phyloP scores from a whole-genome alignment of 208 protist species.

The Trichomonas vaginalis region DNA sequence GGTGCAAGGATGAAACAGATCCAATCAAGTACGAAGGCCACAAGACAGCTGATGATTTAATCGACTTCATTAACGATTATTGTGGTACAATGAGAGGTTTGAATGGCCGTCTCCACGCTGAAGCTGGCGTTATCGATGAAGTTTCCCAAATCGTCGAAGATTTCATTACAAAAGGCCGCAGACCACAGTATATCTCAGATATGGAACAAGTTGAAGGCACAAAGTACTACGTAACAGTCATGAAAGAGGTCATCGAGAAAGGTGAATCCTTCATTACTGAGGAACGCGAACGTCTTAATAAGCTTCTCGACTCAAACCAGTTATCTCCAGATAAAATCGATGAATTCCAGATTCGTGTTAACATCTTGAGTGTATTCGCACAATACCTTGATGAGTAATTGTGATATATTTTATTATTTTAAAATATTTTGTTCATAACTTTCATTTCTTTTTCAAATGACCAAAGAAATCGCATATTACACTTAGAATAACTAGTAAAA shows the following conservation, averaged over 20 bases:
- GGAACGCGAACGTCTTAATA: background rate
- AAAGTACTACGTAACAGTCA: background rate
- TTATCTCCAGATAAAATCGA: slow-evolving; percentile 5
- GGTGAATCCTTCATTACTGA: background rate
- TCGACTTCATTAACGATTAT: slow-evolving; percentile 12
- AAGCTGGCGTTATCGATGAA: slow-evolving; percentile 10
- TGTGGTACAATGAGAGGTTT: background rate
- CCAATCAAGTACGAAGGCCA: background rate
- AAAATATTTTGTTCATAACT: too few species aligned
- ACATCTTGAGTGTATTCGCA: background rate
- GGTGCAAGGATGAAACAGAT: slow-evolving; percentile 2
- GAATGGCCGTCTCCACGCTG: background rate
- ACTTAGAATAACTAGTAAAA: too few species aligned
- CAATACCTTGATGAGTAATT: background rate
- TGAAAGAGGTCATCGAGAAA: background rate
- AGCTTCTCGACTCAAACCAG: background rate
- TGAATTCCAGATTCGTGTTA: slow-evolving; percentile 2
- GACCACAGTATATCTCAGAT: background rate
- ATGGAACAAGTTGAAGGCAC: background rate
- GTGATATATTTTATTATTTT: background rate
- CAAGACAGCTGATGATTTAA: slow-evolving; percentile 1
- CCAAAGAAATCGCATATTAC: too few species aligned
- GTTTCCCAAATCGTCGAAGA: slow-evolving; percentile 5
- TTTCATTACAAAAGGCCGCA: background rate
- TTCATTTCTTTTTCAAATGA: too few species aligned